These are phyloP conservation scores for Solanum neorickii DNA, from an alignment of 257 asterid species.

Conservation along the genomic window DNA sequence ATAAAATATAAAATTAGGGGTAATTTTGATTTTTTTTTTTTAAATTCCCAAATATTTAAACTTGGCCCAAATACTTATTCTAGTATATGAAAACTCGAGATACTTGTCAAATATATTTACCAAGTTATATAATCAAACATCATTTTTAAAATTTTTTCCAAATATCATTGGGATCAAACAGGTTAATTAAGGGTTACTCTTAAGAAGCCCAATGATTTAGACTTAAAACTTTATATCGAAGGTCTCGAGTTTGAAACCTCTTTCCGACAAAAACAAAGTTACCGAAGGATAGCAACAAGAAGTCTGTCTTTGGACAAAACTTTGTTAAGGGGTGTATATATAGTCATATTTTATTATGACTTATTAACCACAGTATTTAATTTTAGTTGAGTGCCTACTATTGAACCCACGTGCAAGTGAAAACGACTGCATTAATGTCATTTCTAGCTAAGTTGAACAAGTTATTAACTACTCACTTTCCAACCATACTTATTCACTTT, in stretches of 20 bases:
- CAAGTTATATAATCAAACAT: too few species aligned
- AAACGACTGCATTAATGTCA: not conserved
- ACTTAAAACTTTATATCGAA: too few species aligned
- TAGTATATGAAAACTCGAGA: fast-evolving
- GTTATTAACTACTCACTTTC: not conserved
- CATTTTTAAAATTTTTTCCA: not conserved
- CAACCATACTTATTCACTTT: not conserved
- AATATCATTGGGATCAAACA: fast-evolving
- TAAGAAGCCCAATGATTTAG: too few species aligned
- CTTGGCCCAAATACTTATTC: not conserved
- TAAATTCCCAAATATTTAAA: too few species aligned
- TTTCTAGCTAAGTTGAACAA: not conserved
- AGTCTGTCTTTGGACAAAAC: not conserved
- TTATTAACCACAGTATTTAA: not conserved
- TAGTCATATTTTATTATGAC: not conserved
- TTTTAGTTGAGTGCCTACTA: not conserved
- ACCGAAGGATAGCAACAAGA: not conserved
- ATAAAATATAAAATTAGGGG: not conserved
- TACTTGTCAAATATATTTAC: not conserved
- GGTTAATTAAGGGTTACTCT: not conserved
- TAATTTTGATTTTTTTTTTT: too few species aligned
- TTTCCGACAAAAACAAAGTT: fast-evolving
- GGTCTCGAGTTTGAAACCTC: not conserved
- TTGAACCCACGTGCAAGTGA: not conserved
- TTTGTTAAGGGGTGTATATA: not conserved